Conservation (phyloP, 1,139 yeast species). For the Hyphopichia buzzinii region DNA sequence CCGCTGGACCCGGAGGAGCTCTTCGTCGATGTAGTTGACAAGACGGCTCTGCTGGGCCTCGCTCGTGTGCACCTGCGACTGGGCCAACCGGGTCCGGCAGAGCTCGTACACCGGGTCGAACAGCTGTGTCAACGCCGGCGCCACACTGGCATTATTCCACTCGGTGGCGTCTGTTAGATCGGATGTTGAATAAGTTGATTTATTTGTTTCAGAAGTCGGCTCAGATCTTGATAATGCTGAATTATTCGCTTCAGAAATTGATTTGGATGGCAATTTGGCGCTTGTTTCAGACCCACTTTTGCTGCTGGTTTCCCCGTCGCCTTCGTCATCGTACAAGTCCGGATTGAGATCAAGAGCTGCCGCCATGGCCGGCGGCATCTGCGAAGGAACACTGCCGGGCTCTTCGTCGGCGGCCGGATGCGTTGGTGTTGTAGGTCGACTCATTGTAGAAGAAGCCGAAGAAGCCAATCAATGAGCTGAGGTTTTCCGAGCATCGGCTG, state of each 20-base stretch:
- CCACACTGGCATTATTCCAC: too few relatives aligned
- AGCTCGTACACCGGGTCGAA: slow-evolving; percentile 25
- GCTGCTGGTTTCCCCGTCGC: too few relatives aligned
- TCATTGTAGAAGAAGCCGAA: background rate
- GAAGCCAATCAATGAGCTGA: background rate
- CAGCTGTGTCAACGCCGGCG: slow-evolving; percentile 24
- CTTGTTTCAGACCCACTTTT: too few relatives aligned
- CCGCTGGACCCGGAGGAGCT: slow-evolving; percentile 58
- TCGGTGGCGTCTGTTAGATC: too few relatives aligned
- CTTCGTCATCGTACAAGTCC: slow-evolving; percentile 33
- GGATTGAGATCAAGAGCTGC: slow-evolving; percentile 41
- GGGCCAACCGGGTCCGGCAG: slow-evolving; percentile 5
- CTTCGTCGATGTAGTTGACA: slow-evolving; percentile 58
- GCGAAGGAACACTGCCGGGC: slow-evolving; percentile 29
- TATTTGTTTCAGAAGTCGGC: too few relatives aligned
- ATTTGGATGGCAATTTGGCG: too few relatives aligned
- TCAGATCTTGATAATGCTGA: too few relatives aligned
- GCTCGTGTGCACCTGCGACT: slow-evolving; percentile 3
- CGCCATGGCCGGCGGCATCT: slow-evolving; percentile 19
- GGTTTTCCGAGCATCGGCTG: background rate
- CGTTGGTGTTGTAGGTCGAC: slow-evolving; percentile 42
- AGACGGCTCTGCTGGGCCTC: slow-evolving; percentile 58
- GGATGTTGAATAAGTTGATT: too few relatives aligned
- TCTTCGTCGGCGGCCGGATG: slow-evolving; percentile 50
- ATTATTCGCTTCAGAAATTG: too few relatives aligned